phyloP scores from a whole-genome alignment of 805 yeast genomes.

The Saccharomycopsis guyanensis region DNA sequence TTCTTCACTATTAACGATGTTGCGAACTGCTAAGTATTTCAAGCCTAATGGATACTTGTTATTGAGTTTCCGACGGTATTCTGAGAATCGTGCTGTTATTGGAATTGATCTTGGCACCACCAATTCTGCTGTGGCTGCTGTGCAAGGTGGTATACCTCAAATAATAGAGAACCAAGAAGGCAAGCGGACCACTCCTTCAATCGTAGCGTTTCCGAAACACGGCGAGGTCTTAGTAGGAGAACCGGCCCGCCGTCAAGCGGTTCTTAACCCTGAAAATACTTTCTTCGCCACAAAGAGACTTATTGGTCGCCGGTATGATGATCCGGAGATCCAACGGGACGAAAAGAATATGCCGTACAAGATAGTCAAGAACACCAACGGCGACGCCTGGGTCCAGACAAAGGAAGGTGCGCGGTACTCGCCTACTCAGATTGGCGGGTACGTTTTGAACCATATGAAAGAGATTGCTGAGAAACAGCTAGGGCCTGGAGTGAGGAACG shows the following conservation, averaged over 20 bases:
- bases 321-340: constrained; percentile 65
- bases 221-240: constrained; percentile 48
- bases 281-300: constrained; percentile 77
- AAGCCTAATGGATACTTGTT: no score
- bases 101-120: constrained; percentile 86
- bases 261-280: constrained; percentile 68
- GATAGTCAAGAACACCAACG: constrained; percentile 50
- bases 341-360: constrained; percentile 53
- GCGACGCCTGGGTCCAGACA: constrained; percentile 59
- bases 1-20: no score
- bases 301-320: constrained; percentile 65
- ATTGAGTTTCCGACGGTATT: no score
- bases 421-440: constrained; percentile 68
- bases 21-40: no score
- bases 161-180: constrained; percentile 77
- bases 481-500: constrained; percentile 48
- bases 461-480: constrained; percentile 54
- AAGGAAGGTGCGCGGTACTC: constrained; percentile 41
- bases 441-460: constrained; percentile 57
- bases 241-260: constrained; percentile 72
- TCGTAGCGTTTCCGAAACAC: constrained; percentile 53
- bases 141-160: constrained; percentile 55
- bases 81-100: no score
- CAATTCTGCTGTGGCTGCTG: constrained; percentile 77
- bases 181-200: constrained; percentile 70